A percentile compares a stretch with the other conserved stretches of the same genome.
These are phyloP conservation scores for Populus deltoides DNA, from an alignment of 345 rosid species.

Conservation along the genomic window DNA sequence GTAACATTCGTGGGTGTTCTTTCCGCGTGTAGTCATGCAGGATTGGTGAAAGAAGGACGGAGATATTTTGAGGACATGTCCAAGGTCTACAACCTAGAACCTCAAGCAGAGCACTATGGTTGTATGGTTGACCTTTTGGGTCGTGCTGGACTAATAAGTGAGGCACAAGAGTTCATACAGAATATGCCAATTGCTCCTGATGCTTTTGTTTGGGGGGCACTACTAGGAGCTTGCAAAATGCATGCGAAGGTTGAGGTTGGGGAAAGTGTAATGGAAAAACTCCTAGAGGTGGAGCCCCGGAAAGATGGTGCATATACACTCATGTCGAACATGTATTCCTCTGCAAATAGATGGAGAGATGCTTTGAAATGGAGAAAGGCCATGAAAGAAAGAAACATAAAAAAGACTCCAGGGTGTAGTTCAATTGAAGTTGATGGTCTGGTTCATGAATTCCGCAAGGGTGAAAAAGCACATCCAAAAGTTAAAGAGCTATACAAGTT, in stretches of 20 bases:
- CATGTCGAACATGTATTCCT: slow-evolving; percentile 56
- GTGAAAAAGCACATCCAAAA: slow-evolving; percentile 46
- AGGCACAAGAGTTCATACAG: slow-evolving; percentile 40
- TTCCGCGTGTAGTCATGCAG: slow-evolving; percentile 54
- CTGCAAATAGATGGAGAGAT: slow-evolving; percentile 49
- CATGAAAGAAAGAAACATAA: slow-evolving; percentile 44
- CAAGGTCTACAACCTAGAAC: slow-evolving; percentile 39
- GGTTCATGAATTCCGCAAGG: slow-evolving; percentile 50
- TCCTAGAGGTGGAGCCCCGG: slow-evolving; percentile 37
- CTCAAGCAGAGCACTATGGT: slow-evolving; percentile 52
- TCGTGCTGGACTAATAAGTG: slow-evolving; percentile 44
- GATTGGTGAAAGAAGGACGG: slow-evolving; percentile 44
- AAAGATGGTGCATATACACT: slow-evolving; percentile 45
- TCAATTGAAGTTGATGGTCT: slow-evolving; percentile 45
- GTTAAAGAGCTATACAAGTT: slow-evolving; percentile 32
- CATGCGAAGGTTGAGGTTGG: slow-evolving; percentile 48
- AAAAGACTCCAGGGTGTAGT: slow-evolving; percentile 58
- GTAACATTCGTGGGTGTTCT: slow-evolving; percentile 56
- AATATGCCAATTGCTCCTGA: slow-evolving; percentile 49
- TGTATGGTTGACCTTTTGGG: slow-evolving; percentile 63
- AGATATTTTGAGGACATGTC: slow-evolving; percentile 48
- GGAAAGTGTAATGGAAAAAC: slow-evolving; percentile 35
- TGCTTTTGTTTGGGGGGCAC: slow-evolving; percentile 53
- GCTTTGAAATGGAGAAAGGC: slow-evolving; percentile 40
- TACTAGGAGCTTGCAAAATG: slow-evolving; percentile 49